These are phyloP conservation scores for Debaryomyces subglobosus DNA, from an alignment of 1,139 yeast species.

Conservation along the genomic window DNA sequence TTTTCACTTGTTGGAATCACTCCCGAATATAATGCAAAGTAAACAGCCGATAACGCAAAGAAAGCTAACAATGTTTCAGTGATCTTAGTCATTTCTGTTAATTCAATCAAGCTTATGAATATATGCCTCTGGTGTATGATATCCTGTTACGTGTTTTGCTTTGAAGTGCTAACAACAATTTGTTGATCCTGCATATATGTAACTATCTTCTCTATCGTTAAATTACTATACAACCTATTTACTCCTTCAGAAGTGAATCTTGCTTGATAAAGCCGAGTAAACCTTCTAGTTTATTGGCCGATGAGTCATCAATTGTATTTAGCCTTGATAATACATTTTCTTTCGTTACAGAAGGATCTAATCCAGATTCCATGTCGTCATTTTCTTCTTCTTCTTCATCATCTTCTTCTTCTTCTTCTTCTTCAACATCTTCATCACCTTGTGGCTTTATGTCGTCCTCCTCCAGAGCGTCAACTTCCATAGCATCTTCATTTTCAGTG, in stretches of 20 bases:
- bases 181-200: conserved; percentile 1
- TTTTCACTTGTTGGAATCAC: conserved; percentile 57
- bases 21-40: conserved; percentile 56
- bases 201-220: not conserved
- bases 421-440: conserved; percentile 26
- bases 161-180: not conserved
- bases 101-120: not conserved
- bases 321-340: conserved; percentile 33
- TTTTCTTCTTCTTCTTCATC: conserved; percentile 20
- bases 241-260: conserved; percentile 24
- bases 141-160: conserved; percentile 5
- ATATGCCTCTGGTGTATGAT: not conserved
- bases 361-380: conserved; percentile 25
- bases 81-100: conserved; percentile 62
- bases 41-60: conserved; percentile 53
- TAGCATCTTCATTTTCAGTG: conserved; percentile 34
- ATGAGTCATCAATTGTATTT: conserved; percentile 34
- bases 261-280: conserved; percentile 54
- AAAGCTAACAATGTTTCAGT: conserved; percentile 57
- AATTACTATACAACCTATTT: conserved; percentile 1
- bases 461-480: conserved; percentile 26
- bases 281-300: conserved; percentile 40
- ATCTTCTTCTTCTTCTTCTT: conserved; percentile 22
- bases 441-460: conserved; percentile 22
- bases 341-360: conserved; percentile 23